phyloP scores from a whole-genome alignment of 2,329 filamentous ascomycete species.

The Teratosphaeria gauchensis region DNA sequence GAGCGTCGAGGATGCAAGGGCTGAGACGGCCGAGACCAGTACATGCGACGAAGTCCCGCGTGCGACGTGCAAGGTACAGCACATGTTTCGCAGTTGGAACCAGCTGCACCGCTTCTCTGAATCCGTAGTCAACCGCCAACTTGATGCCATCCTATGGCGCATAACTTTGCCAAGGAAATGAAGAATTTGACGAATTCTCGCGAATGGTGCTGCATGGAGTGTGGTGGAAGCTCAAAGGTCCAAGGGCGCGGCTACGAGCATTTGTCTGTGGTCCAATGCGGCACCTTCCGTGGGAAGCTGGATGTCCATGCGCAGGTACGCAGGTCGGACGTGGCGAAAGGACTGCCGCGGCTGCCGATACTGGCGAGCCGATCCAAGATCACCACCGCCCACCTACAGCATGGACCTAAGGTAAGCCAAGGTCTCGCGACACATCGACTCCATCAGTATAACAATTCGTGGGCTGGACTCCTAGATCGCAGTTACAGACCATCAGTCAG shows the following conservation, averaged over 20 bases:
- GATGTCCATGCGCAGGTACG: conserved; percentile 14
- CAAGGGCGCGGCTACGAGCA: conserved; percentile 16
- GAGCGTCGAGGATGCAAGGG: conserved; percentile 21
- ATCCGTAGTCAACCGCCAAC: conserved; percentile 21
- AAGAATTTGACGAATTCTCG: conserved; percentile 26
- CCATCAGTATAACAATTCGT: no score
- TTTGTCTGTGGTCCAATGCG: conserved; percentile 30
- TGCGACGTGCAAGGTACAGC: conserved; percentile 10
- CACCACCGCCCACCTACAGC: conserved; percentile 36
- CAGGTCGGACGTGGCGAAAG: conserved; percentile 17
- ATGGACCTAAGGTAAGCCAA: no score
- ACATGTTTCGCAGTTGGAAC: conserved; percentile 17
- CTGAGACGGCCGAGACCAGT: conserved; percentile 8
- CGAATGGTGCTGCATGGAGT: conserved; percentile 22
- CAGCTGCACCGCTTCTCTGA: conserved; percentile 26
- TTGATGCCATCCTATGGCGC: conserved; percentile 22
- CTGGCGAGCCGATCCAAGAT: conserved; percentile 34
- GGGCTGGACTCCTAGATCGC: no score
- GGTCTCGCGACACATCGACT: no score
- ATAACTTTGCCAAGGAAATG: conserved; percentile 27
- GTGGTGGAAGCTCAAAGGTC: conserved; percentile 15
- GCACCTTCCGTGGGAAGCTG: conserved; percentile 31
- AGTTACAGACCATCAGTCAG: no score
- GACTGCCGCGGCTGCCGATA: conserved; percentile 17
- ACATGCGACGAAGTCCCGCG: conserved; percentile 7